These are phyloP conservation scores for Hawksworthiomyces lignivorus DNA, from an alignment of 2,329 filamentous ascomycete genomes.

Conservation along the genomic window DNA sequence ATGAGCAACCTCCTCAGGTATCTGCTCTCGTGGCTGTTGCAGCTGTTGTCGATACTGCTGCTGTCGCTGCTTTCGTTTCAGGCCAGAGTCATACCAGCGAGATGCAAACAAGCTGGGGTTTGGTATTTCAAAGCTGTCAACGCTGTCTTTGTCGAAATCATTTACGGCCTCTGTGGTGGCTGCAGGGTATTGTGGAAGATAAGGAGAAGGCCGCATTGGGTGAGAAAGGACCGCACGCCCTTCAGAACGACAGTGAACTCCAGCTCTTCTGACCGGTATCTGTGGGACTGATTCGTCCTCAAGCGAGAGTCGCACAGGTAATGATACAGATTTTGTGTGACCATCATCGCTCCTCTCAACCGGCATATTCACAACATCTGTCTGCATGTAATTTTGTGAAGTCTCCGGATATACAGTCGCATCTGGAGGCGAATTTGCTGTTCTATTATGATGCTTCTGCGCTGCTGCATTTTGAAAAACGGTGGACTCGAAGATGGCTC, in stretches of 20 bases:
- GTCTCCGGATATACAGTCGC: neutral
- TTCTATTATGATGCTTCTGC: neutral
- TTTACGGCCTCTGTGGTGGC: neutral
- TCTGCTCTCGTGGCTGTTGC: conserved; percentile 3
- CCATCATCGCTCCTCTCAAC: neutral
- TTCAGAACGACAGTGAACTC: no score
- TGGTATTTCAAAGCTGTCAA: conserved; percentile 17
- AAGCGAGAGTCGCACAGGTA: neutral
- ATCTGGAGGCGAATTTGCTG: no score
- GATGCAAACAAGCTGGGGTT: conserved; percentile 9
- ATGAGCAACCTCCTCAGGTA: no score
- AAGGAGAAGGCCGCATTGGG: neutral
- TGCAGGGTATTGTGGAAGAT: conserved; percentile 2
- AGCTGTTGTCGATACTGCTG: conserved; percentile 1
- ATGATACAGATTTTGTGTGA: no score
- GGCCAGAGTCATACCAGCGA: neutral
- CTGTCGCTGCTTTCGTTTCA: neutral
- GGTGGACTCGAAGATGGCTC: conserved; percentile 6
- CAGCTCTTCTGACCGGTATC: no score
- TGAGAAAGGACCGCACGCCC: no score
- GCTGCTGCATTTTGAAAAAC: conserved; percentile 3
- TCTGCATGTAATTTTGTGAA: neutral
- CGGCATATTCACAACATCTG: neutral
- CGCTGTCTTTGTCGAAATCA: conserved; percentile 11
- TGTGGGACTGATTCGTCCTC: neutral